Evolutionary conservation across 306 rosid genomes (phyloP), one percentile per base, ranked within the genome.

Genomic region (Cucurbita moschata): DNA sequence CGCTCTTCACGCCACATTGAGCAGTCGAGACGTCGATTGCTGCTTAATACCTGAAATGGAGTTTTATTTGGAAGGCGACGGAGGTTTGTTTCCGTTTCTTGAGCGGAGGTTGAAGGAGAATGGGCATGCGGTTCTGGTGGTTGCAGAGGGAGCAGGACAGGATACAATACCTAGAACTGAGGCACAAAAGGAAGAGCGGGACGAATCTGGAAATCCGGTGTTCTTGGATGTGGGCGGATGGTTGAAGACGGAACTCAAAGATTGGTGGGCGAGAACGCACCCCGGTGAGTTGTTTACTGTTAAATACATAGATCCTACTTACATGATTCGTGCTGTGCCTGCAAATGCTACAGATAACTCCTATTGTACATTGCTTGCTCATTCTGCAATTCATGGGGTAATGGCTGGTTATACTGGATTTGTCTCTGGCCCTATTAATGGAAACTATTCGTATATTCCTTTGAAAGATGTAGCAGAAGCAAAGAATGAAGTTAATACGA

Each of bases 91-190:
- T 21, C 82, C 87, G 13, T 87, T 92, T 77, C 86, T 92, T 0
- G 87, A 76, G 7, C 81, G 68, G 71, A 72, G 82, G 30, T 67
- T 92, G 55, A 88, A 71, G 82, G 85, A 83, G 68, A 88, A 84
- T 15, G 88, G 96, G 10, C 96, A 90, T 62, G 98, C 88, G 0
- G 96, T 92, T 21, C 39, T 90, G 49, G 98, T 90, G 5, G 96
- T 90, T 71, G 98, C 98, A 0, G 98, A 92, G 76, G 98, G 98
- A 19, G 92, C 96, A 15, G 98, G 98, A 30, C 98, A 92, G 66
- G 81, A 81, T 37, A 23, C 82, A 10, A 92, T 90, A 60, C 90
- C 92, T 1, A 82, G 91, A 78, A 88, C 68, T 7, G 87, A 87
- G 38, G 87, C 85, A 1, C 90, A 89, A 72, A 86, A 79, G 77